Percentiles rank a stretch among this genome's conserved stretches.
These are phyloP conservation scores for Trichosanthes cucumerina DNA, from an alignment of 306 rosid species.

Conservation along the genomic window DNA sequence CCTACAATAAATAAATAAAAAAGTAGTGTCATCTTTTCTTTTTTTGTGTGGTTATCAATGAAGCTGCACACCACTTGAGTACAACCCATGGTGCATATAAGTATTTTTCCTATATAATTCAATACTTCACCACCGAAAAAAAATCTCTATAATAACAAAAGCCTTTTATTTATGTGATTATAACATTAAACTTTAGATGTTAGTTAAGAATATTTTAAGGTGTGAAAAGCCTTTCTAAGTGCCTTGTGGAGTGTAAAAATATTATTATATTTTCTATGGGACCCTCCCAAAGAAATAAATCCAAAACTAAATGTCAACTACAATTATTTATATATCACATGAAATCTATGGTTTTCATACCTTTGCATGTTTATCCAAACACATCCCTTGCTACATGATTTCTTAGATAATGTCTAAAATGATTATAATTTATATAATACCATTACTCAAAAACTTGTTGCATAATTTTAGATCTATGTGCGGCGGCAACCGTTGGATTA, in stretches of 20 bases:
- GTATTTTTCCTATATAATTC: too few relatives aligned
- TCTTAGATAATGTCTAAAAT: background rate
- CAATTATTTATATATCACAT: background rate
- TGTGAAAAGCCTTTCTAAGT: background rate
- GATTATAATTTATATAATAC: background rate
- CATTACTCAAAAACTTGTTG: background rate
- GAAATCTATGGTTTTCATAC: background rate
- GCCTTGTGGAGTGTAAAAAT: background rate
- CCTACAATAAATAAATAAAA: too few relatives aligned
- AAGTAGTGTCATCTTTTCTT: too few relatives aligned
- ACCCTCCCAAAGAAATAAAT: background rate
- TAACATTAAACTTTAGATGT: background rate
- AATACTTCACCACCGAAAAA: too few relatives aligned
- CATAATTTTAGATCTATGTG: background rate
- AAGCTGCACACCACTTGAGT: too few relatives aligned
- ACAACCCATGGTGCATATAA: too few relatives aligned
- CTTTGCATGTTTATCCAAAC: background rate
- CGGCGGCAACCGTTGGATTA: background rate
- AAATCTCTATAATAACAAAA: too few relatives aligned
- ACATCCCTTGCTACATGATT: background rate
- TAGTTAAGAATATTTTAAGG: background rate
- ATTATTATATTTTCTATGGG: background rate
- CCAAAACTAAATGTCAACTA: background rate
- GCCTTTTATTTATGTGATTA: background rate
- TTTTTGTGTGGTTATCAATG: too few relatives aligned